Evolutionary conservation across 306 rosid species (phyloP), one percentile per base, ranked within the genome.

Genomic region (Phaseolus lunatus): DNA sequence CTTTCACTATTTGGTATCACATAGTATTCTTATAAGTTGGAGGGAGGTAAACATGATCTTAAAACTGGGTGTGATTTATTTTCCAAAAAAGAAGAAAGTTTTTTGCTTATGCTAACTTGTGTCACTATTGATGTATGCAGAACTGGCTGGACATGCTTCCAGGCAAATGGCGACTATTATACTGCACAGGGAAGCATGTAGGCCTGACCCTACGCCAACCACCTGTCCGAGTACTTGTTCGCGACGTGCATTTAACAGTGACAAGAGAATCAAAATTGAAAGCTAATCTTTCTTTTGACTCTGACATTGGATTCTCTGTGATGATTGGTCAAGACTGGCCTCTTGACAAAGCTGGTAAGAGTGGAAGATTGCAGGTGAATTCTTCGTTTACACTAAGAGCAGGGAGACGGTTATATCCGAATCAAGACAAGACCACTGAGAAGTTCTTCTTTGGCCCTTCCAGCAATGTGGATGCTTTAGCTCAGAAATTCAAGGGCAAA

Each of bases 141-240:
- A 88, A 85, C 81, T 94, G 96, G 97, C 86, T 86, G 87, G 97
- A 94, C 77, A 73, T 89, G 70, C 86, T 94, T 59, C 98, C 93
- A 19, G 98, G 98, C 77, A 94, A 90, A 87, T 94, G 98, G 98
- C 95, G 98, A 71, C 84, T 94, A 13, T 78, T 94, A 73, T 94
- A 92, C 83, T 89, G 92, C 78, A 94, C 98, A 0, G 98, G 98
- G 81, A 92, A 48, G 92, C 98, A 94, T 88, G 84, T 94, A 2
- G 98, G 97, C 37, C 84, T 92, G 75, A 90, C 96, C 76, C 87
- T 94, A 67, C 92, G 98, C 67, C 91, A 94, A 73, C 96, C 98
- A 43, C 88, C 94, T 44, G 76, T 85, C 11, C 90, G 90, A 19
- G 98, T 83, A 64, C 98, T 94, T 70, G 84, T 95, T 1, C 88